Base-by-base conservation (phyloP, 805 yeast genomes). In the Ogataea polymorpha region DNA sequence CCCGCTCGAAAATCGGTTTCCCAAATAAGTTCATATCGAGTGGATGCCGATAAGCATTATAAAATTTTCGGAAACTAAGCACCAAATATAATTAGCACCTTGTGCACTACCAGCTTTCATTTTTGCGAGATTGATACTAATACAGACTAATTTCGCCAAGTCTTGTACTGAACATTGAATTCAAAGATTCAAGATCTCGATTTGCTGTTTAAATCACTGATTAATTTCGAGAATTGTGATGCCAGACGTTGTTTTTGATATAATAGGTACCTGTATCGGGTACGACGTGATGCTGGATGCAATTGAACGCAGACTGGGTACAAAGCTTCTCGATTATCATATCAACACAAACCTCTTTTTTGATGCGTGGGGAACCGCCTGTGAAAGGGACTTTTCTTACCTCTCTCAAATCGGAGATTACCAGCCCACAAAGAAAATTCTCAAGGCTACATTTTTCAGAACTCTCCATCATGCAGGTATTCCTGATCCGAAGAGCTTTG, bases 311-410 rank as follows among this genome's bases (percentile, higher is more conserved):
- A 49, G 54, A 28, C 29, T 55, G 17, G 58, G 58, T 16, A 46
- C 43, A 4, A 44, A 41, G 28, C 41, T 55, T 27, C 33, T 23
- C 23, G 29, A 37, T 2, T 41, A 42, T 33, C 40, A 48, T 14
- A 49, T 55, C 23, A 45, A 48, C 32, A 10, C 50, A 6, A 30
- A 39, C 32, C 45, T 39, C 6, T 49, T 51, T 28, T 51, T 51
- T 49, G 42, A 36, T 35, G 50, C 49, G 5, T 51, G 55, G 55
- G 44, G 48, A 9, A 42, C 48, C 39, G 96, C 96, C 14, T 80
- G 91, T 82, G 91, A 93, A 8, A 89, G 97, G 96, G 91, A 90
- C 48, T 63, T 58, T 49, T 39, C 62, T 11, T 59, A 50, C 26
- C 45, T 59, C 23, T 54, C 60, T 14, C 59, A 50, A 33, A 46